Evolutionary conservation across 139 green algal genomes (phyloP), one percentile per base, ranked within the genome.

Genomic region (Edaphochlamys debaryana): DNA sequence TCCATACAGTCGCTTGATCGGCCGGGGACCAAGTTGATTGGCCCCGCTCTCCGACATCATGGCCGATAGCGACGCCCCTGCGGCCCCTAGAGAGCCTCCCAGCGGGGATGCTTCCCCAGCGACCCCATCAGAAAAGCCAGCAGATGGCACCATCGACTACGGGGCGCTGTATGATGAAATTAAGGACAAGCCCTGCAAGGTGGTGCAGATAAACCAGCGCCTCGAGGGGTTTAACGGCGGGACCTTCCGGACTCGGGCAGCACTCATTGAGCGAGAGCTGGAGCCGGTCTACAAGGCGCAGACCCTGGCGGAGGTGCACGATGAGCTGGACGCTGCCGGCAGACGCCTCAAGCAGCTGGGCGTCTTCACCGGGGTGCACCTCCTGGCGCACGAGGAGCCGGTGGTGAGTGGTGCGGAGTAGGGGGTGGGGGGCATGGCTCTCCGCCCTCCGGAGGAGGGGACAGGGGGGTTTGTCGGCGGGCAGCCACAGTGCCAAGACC

Each of bases 261-360:
- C 77, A 52, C 19, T 91, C 19, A 86, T 91, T 17, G 79, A 91
- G 32, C 79, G 87, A 0, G 87, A 91, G 69, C 74, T 91, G 41
- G 72, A 86, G 52, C 71, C 66, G 25, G 76, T 96, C 30, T 79
- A 90, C 45, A 72, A 89, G 1, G 90, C 87, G 0, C 36, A 67
- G n/a, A 94, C 90, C 0, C 70, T 96, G 72, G 90, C 94, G 50
- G 93, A 96, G 67, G 89, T 96, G 41, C 90, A 95, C 60, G 74
- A 89, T 22, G 88, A 82, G 4, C 45, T 96, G 37, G 78, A 94
- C 66, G 81, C 87, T 25, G 89, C 87, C 9, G 88, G 91, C 23
- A 67, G 84, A 8, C 80, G 91, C 37, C 82, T 96, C 37, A 85
- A 92, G 70, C 84, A 85, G 79, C 81, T 96, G 69, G 90, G 91